A percentile compares a stretch with the other conserved stretches of the same genome.
Evolutionary conservation across 2,329 filamentous ascomycete species (phyloP).

Genomic region (Arachnopeziza araneosa): DNA sequence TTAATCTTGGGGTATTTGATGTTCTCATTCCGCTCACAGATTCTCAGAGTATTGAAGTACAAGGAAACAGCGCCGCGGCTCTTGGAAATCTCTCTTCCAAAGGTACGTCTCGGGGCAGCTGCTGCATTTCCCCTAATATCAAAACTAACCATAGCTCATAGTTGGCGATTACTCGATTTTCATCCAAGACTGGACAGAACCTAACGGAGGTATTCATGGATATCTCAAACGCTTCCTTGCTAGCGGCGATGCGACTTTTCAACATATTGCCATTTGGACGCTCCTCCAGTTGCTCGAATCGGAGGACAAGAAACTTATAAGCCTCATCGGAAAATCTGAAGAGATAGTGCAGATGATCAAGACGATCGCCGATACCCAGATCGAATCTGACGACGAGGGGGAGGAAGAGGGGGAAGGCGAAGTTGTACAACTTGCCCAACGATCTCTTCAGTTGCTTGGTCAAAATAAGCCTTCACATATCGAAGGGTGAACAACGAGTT

Average conservation of each 20-base stretch:
- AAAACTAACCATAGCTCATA: slow-evolving; percentile 37
- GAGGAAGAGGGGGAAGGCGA: slow-evolving; percentile 90
- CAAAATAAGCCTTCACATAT: slow-evolving; percentile 74
- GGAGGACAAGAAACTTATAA: slow-evolving; percentile 83
- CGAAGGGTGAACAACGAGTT: slow-evolving; percentile 53
- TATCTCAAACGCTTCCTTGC: slow-evolving; percentile 90
- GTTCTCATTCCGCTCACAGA: slow-evolving; percentile 93
- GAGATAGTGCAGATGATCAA: slow-evolving; percentile 91
- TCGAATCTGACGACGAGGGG: slow-evolving; percentile 81
- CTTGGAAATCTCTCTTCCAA: slow-evolving; percentile 95
- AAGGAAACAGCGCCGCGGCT: slow-evolving; percentile 95
- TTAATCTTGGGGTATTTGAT: slow-evolving; percentile 92
- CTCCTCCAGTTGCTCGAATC: slow-evolving; percentile 92
- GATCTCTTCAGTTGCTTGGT: slow-evolving; percentile 81
- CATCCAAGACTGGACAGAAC: slow-evolving; percentile 87
- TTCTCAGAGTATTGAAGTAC: slow-evolving; percentile 93
- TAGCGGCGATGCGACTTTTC: slow-evolving; percentile 93
- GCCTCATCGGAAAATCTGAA: slow-evolving; percentile 80
- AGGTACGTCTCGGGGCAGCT: slow-evolving; percentile 51
- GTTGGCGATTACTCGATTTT: slow-evolving; percentile 97
- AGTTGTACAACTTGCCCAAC: slow-evolving; percentile 83
- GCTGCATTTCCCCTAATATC: neutral
- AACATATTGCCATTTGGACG: slow-evolving; percentile 99
- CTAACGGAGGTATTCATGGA: slow-evolving; percentile 89
- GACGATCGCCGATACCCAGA: slow-evolving; percentile 80